Evolutionary conservation across 768 basidiomycete genomes (phyloP).

Genomic region (Rhodotorula babjevae): DNA sequence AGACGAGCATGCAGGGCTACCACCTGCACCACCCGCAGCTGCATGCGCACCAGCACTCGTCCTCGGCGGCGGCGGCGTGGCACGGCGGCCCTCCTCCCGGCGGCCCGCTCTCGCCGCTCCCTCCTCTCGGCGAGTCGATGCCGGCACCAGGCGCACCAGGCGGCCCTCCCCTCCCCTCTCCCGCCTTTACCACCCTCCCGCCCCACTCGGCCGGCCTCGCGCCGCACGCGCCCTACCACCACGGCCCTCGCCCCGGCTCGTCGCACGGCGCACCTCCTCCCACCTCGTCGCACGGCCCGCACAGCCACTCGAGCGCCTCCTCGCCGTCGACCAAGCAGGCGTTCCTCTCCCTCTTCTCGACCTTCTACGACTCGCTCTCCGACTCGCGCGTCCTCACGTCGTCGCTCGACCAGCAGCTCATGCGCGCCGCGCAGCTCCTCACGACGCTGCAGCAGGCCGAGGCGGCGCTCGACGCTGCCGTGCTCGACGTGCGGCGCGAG

Average conservation of each 20-base stretch:
- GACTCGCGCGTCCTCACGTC: slow-evolving; percentile 72
- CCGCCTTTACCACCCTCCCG: neutral
- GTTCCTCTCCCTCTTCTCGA: slow-evolving; percentile 75
- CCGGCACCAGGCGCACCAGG: neutral
- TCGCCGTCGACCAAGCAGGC: slow-evolving; percentile 61
- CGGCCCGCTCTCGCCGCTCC: neutral
- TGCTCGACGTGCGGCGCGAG: neutral
- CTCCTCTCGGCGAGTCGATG: no score
- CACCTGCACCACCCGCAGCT: neutral
- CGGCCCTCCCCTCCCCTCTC: neutral
- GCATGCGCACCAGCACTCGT: no score
- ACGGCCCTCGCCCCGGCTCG: neutral
- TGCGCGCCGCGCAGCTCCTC: slow-evolving; percentile 39
- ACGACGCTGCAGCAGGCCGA: slow-evolving; percentile 33
- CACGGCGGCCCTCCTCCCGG: neutral
- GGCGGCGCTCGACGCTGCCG: slow-evolving; percentile 7
- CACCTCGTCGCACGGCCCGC: no score
- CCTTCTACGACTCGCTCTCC: slow-evolving; percentile 76
- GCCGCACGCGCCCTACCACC: neutral
- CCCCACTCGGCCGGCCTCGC: neutral
- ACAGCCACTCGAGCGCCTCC: slow-evolving; percentile 49
- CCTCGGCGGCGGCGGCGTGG: no score
- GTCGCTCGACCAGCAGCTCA: slow-evolving; percentile 70
- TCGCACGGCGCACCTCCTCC: no score
- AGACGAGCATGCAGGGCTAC: neutral